Conservation (phyloP, 495 filamentous ascomycete genomes). For the Xylaria telfairii region DNA sequence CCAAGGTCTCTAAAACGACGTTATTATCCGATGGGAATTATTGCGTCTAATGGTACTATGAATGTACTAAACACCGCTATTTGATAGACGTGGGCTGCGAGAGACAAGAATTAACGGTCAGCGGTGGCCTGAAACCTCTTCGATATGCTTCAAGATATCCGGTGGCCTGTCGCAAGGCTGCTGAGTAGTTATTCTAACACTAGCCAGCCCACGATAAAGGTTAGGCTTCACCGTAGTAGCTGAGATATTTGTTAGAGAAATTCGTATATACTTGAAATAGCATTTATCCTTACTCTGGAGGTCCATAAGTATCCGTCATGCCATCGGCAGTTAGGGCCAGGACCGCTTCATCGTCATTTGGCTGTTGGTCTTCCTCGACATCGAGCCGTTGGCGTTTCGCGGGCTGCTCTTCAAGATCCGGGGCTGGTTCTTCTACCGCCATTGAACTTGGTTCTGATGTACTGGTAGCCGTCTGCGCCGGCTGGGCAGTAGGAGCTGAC, state of each 20-base stretch:
- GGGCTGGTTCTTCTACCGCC: conserved; percentile 31
- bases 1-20: not conserved
- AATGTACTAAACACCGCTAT: conserved; percentile 4
- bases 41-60: conserved; percentile 3
- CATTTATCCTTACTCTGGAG: conserved; percentile 43
- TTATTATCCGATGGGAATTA: not conserved
- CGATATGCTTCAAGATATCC: conserved; percentile 2
- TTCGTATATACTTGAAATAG: conserved; percentile 2
- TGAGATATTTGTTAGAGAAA: conserved; percentile 24
- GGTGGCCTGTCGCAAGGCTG: not conserved
- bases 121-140: conserved; percentile 7
- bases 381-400: conserved; percentile 49
- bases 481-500: conserved; percentile 19
- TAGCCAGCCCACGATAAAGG: conserved; percentile 14
- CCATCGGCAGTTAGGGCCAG: conserved; percentile 48
- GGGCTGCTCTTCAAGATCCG: conserved; percentile 37
- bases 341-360: conserved; percentile 49
- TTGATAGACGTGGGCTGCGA: conserved; percentile 7
- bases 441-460: conserved; percentile 27
- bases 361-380: conserved; percentile 14
- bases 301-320: conserved; percentile 42
- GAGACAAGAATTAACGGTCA: not conserved
- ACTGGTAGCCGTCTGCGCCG: conserved; percentile 25
- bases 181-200: not conserved
- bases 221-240: conserved; percentile 47